Conservation (phyloP, 2,329 filamentous ascomycete species). For the Knufia petricola region DNA sequence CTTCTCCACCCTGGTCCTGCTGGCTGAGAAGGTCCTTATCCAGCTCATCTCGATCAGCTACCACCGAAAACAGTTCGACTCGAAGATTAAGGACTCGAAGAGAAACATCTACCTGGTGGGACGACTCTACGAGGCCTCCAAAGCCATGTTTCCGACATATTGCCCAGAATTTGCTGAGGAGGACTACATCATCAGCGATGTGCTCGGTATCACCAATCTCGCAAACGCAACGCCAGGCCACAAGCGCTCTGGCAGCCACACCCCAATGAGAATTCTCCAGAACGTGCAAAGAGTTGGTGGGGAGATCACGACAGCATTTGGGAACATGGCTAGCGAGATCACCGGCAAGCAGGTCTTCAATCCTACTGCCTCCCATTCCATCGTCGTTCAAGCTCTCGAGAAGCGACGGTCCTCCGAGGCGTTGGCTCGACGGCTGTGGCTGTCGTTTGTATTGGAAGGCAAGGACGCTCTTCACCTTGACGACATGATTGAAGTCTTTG, state of each 20-base stretch:
- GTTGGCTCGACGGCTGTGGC: conserved; percentile 90
- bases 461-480: conserved; percentile 68
- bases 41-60: conserved; percentile 61
- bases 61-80: conserved; percentile 56
- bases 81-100: conserved; percentile 79
- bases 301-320: conserved; percentile 87
- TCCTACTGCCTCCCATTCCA: conserved; percentile 76
- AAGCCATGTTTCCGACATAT: conserved; percentile 82
- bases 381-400: conserved; percentile 82
- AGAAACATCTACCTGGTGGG: conserved; percentile 71
- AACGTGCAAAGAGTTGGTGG: conserved; percentile 75
- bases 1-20: conserved; percentile 47
- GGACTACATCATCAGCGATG: conserved; percentile 84
- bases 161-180: conserved; percentile 84
- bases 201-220: conserved; percentile 50
- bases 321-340: conserved; percentile 86
- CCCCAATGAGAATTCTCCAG: conserved; percentile 68
- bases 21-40: conserved; percentile 51
- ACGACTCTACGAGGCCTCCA: conserved; percentile 81
- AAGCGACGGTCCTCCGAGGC: conserved; percentile 77
- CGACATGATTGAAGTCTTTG: conserved; percentile 81
- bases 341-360: conserved; percentile 95
- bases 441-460: conserved; percentile 92
- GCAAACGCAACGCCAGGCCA: conserved; percentile 35
- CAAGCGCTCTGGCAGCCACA: conserved; percentile 52